Conservation (phyloP, 202 grass and related monocot genomes). For the Bolboschoenoplectus hybrid region DNA sequence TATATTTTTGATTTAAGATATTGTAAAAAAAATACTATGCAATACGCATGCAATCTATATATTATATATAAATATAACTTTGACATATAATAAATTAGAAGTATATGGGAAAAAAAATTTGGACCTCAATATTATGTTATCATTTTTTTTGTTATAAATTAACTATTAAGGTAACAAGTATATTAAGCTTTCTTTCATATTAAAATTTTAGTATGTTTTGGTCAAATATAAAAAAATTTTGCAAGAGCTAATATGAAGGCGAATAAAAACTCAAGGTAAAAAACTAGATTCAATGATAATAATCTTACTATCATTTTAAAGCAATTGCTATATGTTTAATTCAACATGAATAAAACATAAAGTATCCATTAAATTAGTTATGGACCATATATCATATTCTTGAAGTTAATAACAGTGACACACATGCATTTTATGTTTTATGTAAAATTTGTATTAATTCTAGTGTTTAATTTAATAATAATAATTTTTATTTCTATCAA, state of each 20-base stretch:
- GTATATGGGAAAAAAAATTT: neutral
- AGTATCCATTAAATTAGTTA: neutral
- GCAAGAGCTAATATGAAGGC: neutral
- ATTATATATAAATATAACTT: neutral
- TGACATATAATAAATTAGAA: neutral
- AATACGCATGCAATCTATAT: neutral
- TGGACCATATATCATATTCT: neutral
- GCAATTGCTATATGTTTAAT: neutral
- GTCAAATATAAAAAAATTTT: neutral
- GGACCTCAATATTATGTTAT: neutral
- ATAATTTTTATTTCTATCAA: neutral
- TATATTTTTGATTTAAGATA: neutral
- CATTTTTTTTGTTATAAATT: too few species aligned
- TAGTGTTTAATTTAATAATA: neutral
- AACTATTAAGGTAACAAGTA: neutral
- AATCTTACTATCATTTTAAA: neutral
- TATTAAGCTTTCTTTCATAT: neutral
- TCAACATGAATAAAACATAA: neutral
- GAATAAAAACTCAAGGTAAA: neutral
- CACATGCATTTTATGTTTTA: neutral
- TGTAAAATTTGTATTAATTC: neutral
- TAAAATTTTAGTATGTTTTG: neutral
- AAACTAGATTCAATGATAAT: neutral
- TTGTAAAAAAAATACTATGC: neutral
- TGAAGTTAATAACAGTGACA: neutral